phyloP scores from a whole-genome alignment of 164 flowering plant genomes.

The Platanus orientalis region DNA sequence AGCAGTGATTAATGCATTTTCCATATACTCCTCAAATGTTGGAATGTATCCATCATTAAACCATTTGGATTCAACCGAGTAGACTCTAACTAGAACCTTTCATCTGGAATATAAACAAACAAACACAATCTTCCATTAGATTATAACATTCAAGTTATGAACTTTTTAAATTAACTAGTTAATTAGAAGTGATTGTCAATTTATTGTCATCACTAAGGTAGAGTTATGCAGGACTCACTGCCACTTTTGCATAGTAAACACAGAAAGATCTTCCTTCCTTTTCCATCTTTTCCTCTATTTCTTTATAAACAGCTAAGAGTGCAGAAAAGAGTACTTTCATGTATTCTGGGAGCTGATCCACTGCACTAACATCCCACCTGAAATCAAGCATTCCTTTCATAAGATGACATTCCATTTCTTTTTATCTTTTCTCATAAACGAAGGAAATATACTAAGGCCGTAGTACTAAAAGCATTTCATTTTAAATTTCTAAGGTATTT shows the following conservation, averaged over 20 bases:
- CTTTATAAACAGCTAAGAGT: background rate
- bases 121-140: background rate
- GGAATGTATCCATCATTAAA: slow-evolving; percentile 18
- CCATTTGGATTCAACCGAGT: slow-evolving; percentile 36
- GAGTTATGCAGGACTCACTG: background rate
- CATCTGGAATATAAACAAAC: slow-evolving; percentile 15
- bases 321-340: background rate
- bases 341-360: background rate
- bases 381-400: too few relatives aligned
- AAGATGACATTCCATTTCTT: too few relatives aligned
- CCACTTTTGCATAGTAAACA: background rate
- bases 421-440: too few relatives aligned
- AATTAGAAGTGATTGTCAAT: background rate
- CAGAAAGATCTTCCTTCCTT: background rate
- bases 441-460: too few relatives aligned
- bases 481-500: too few relatives aligned
- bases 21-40: slow-evolving; percentile 31
- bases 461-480: too few relatives aligned
- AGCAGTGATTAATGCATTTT: slow-evolving; percentile 3
- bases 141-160: background rate
- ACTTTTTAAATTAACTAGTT: background rate
- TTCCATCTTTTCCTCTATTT: background rate
- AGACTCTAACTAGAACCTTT: slow-evolving; percentile 18
- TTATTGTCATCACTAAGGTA: too few relatives aligned
- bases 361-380: background rate